Evolutionary conservation across 2,329 filamentous ascomycete species (phyloP).

Genomic region (Pseudovirgaria hyperparasitica): DNA sequence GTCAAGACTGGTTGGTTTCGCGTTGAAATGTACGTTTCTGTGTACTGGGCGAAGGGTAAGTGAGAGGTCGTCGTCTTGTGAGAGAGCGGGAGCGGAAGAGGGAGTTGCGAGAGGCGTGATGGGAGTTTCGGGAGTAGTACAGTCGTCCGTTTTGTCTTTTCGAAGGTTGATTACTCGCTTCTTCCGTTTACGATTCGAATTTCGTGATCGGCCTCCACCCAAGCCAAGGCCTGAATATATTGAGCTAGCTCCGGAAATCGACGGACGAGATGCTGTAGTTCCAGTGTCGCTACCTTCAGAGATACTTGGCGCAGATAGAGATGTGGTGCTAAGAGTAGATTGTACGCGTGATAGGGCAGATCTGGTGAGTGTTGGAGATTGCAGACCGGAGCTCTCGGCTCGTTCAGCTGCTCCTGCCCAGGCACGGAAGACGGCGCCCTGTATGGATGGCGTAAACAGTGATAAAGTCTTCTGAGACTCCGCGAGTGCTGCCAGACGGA

Average conservation of each 20-base stretch:
- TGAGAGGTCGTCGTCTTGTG: too few relatives aligned
- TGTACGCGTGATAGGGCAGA: constrained; percentile 34
- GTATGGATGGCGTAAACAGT: constrained; percentile 80
- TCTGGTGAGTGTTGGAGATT: constrained; percentile 28
- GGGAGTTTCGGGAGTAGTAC: too few relatives aligned
- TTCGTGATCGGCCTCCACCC: constrained; percentile 47
- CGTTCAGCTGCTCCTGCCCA: constrained; percentile 73
- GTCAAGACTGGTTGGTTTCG: too few relatives aligned
- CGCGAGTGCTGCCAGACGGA: constrained; percentile 68
- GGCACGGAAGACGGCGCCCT: constrained; percentile 81
- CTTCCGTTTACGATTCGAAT: constrained; percentile 64
- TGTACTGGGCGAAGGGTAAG: too few relatives aligned
- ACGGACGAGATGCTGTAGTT: constrained; percentile 49
- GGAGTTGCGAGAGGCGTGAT: too few relatives aligned
- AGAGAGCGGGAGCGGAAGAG: too few relatives aligned
- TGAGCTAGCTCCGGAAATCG: constrained; percentile 49
- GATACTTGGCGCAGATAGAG: constrained; percentile 19
- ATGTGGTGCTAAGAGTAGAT: constrained; percentile 37
- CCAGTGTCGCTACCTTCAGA: constrained; percentile 38
- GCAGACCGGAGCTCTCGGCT: constrained; percentile 38
- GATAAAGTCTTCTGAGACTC: constrained; percentile 86
- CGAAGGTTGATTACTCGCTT: constrained; percentile 71
- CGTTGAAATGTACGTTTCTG: too few relatives aligned
- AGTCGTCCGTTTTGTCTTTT: constrained; percentile 35
- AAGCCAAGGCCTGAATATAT: constrained; percentile 49